Conservation (phyloP, 768 basidiomycete species). For the Sarcodon sp. region DNA sequence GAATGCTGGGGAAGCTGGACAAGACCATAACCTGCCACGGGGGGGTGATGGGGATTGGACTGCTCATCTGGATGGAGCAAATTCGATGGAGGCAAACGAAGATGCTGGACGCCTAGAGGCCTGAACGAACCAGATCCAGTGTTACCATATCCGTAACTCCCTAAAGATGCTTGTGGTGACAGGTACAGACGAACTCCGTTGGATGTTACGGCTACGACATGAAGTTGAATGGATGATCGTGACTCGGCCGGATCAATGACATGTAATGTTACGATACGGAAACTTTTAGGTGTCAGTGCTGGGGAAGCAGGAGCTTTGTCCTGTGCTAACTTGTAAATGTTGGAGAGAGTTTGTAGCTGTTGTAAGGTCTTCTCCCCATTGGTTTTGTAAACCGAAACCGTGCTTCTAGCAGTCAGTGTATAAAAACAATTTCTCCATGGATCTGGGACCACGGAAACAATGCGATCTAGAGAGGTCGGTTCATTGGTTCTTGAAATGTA, state of each 20-base stretch:
- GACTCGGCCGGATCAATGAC: conserved; percentile 56
- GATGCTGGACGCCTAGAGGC: conserved; percentile 58
- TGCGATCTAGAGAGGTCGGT: conserved; percentile 40
- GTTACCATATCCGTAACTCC: conserved; percentile 31
- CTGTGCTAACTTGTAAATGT: conserved; percentile 62
- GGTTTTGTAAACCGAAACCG: conserved; percentile 56
- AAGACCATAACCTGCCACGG: conserved; percentile 34
- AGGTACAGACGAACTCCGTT: conserved; percentile 85
- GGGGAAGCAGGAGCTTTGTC: conserved; percentile 75
- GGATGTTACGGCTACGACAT: conserved; percentile 64
- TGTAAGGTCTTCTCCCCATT: conserved; percentile 53
- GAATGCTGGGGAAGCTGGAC: conserved; percentile 31
- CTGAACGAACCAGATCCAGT: conserved; percentile 18
- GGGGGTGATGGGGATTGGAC: conserved; percentile 30
- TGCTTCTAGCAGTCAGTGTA: conserved; percentile 53
- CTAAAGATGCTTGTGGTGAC: conserved; percentile 28
- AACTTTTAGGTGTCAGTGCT: conserved; percentile 53
- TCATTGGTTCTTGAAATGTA: conserved; percentile 1
- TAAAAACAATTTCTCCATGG: conserved; percentile 61
- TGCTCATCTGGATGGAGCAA: conserved; percentile 70
- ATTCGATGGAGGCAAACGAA: conserved; percentile 67
- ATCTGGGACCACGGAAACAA: conserved; percentile 58
- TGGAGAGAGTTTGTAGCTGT: conserved; percentile 63
- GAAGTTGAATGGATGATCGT: conserved; percentile 43
- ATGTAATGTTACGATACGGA: conserved; percentile 61